Evolutionary conservation across 2,329 filamentous ascomycete species (phyloP), one percentile per base, ranked within the genome.

Genomic region (Ascomycota sp.): DNA sequence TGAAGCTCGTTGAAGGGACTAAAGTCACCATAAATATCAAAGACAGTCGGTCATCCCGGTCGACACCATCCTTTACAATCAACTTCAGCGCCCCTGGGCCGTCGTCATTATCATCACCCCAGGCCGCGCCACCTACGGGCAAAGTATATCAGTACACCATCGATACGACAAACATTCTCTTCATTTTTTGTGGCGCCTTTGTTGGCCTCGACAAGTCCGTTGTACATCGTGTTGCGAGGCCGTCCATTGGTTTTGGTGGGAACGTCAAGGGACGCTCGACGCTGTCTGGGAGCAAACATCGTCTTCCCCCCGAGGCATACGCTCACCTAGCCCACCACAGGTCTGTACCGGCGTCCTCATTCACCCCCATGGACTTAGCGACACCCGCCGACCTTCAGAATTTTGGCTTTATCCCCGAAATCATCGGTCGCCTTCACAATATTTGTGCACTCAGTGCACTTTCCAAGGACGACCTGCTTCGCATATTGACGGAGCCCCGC

Each of bases 1-100:
- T 98, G 21, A 95, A 95, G 55, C 82, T 98, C 25, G 81, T 98
- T 13, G 89, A 98, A 54, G 89, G 89, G 7, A 92, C 85, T 2
- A 94, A 85, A 17, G 65, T 98, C 8, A 89, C 91, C 25, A 67
- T 98, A 20, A 86, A 85, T 44, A 77, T 86, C 17, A 95, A 94
- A 50, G 69, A 75, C 38, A 78, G 75, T 41, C 63, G 70, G 27
- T 69, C 68, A 1, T 64, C 63, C 3, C 57, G 65, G 10, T 57
- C 63, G 5, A 50, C 62, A 23, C 53, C 52, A 15, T 61, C 64
- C 2, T 62, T 67, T 19, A 65, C 63, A 2, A 61, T 57, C 28
- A 67, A 59, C 36, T 68, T 65, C 36, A 59, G 53, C 23, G 48
- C 59, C 2, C 42, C 57, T 0, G 56, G 53, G 23, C 34, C 46